Evolutionary conservation across 2,329 filamentous ascomycete species (phyloP), one percentile per base, ranked within the genome.

Genomic region (Fusarium kyushuense): DNA sequence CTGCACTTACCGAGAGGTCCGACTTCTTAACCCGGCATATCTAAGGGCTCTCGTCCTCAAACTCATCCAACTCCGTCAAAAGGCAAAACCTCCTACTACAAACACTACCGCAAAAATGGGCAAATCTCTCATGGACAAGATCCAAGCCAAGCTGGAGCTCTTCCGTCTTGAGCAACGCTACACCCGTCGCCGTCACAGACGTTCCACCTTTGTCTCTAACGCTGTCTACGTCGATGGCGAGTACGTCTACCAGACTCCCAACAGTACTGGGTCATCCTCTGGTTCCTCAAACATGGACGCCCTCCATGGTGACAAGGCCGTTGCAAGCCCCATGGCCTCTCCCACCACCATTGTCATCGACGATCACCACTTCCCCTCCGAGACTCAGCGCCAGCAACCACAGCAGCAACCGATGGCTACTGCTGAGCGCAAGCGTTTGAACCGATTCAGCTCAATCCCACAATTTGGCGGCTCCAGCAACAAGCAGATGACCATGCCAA

Each of bases 101-200:
- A 19, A 51, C n/a, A 51, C 47, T 49, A 63, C 66, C 71, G 69
- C 72, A 70, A 76, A 48, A 70, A 85, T 85, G 83, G 83, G 81
- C 51, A 80, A 83, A 74, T 83, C 82, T 73, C 75, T 90, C 74
- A 75, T 90, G 73, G 84, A 87, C 63, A 84, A 86, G 77, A 85
- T 90, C 77, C 85, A 89, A 73, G 85, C 87, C 63, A 88, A 92
- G 84, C 84, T 96, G 75, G 94, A 98, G 84, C 89, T 98, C 76
- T 96, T 97, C 85, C 92, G 94, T 49, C 90, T 98, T 72, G 95
- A 98, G 83, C 91, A 97, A 83, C 91, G 93, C 74, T 98, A 98
- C 84, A 96, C 94, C 52, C 92, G 92, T 75, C 91, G 93, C 78
- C 93, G 95, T 75, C 82, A 89, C 74, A 92, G 95, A 73, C 93